phyloP scores from a whole-genome alignment of 23 red algal genomes.

The Gracilariopsis chorda region DNA sequence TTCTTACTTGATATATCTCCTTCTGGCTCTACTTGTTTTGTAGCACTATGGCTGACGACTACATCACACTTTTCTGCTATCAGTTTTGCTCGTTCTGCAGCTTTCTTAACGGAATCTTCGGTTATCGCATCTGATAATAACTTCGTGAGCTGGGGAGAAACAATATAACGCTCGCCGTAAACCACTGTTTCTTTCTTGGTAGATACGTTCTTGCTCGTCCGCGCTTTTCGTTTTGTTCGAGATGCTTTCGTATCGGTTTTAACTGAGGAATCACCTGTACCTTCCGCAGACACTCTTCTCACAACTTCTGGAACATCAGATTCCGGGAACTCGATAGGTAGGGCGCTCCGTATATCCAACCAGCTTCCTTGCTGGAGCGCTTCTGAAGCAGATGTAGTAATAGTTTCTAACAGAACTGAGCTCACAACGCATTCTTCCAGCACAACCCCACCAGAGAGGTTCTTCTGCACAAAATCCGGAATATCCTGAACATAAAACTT shows the following conservation, averaged over 20 bases:
- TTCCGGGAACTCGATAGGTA: slow-evolving; percentile 41
- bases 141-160: slow-evolving; percentile 7
- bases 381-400: slow-evolving; percentile 36
- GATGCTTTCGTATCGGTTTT: background rate
- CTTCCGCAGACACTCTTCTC: background rate
- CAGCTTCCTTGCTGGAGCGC: slow-evolving; percentile 29
- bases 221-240: slow-evolving; percentile 4
- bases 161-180: slow-evolving; percentile 35
- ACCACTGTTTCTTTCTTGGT: background rate
- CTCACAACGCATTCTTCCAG: slow-evolving; percentile 44
- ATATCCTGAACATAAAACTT: slow-evolving; percentile 10
- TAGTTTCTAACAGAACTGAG: slow-evolving; percentile 41
- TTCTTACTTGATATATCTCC: background rate
- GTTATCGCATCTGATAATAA: background rate
- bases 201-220: background rate
- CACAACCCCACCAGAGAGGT: background rate
- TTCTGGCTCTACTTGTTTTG: background rate
- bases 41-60: slow-evolving; percentile 24
- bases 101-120: slow-evolving; percentile 7
- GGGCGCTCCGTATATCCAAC: slow-evolving; percentile 40
- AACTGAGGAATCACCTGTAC: background rate
- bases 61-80: slow-evolving; percentile 21
- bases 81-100: slow-evolving; percentile 21
- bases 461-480: background rate
- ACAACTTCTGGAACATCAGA: slow-evolving; percentile 20